A percentile compares a stretch with the other conserved stretches of the same genome.
Conservation (phyloP, 2,329 filamentous ascomycete genomes). For the Pochonia chlamydosporia region DNA sequence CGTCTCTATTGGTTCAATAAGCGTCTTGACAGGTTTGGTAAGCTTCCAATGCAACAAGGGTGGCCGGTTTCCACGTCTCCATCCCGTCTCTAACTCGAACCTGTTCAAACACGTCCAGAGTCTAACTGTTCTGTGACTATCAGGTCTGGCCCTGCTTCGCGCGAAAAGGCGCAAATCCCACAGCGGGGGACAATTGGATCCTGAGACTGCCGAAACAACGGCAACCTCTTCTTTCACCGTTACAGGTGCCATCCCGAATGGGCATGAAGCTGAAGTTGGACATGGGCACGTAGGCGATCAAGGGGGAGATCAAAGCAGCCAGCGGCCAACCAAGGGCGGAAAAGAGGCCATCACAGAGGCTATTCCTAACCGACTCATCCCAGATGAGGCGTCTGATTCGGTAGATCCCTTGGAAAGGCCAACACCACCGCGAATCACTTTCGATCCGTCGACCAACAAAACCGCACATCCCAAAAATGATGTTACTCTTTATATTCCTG, state of each 20-base stretch:
- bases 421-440: not conserved
- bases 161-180: not conserved
- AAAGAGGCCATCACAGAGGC: not conserved
- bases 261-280: too few species aligned
- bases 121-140: not conserved
- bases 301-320: not conserved
- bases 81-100: not conserved
- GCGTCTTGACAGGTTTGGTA: conserved; percentile 33
- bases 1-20: conserved; percentile 44
- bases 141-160: not conserved
- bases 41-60: not conserved
- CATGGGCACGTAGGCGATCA: not conserved
- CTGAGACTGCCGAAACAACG: not conserved
- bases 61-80: not conserved
- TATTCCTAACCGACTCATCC: not conserved
- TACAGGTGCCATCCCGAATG: not conserved
- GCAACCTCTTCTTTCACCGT: not conserved
- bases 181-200: not conserved
- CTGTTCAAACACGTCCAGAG: not conserved
- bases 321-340: not conserved
- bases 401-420: not conserved
- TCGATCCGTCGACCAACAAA: not conserved
- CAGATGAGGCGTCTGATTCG: not conserved
- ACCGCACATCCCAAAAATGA: not conserved
- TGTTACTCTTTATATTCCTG: not conserved